These are phyloP conservation scores for Ophiostoma populinum DNA, from an alignment of 2,329 filamentous ascomycete species.

Conservation along the genomic window DNA sequence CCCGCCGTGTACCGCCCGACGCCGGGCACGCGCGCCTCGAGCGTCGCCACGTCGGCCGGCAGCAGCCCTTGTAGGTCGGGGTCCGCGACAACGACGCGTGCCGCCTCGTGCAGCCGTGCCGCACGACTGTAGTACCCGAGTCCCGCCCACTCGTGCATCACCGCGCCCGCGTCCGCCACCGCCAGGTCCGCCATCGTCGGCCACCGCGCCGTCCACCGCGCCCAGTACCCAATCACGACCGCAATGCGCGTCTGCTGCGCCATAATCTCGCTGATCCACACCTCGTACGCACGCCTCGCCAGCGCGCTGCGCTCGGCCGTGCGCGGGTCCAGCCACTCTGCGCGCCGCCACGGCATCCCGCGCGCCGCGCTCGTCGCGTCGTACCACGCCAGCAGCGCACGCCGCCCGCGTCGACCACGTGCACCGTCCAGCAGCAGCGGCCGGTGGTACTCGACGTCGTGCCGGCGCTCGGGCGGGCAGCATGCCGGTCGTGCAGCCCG, in stretches of 20 bases:
- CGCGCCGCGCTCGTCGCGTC: conserved; percentile 27
- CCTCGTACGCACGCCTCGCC: conserved; percentile 41
- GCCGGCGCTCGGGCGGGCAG: conserved; percentile 16
- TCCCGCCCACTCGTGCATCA: conserved; percentile 41
- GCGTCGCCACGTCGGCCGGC: conserved; percentile 26
- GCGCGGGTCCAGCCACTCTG: conserved; percentile 33
- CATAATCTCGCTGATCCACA: conserved; percentile 53
- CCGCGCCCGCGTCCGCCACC: conserved; percentile 33
- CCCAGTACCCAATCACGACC: conserved; percentile 46
- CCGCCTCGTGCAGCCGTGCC: conserved; percentile 39
- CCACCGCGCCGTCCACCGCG: conserved; percentile 42
- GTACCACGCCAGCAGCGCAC: conserved; percentile 32
- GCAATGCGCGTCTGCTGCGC: conserved; percentile 48
- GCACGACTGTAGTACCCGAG: conserved; percentile 50
- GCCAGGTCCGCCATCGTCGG: conserved; percentile 40
- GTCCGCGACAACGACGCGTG: conserved; percentile 30
- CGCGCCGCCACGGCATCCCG: conserved; percentile 39
- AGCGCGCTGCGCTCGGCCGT: conserved; percentile 16
- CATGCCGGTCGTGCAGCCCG: conserved; percentile 1
- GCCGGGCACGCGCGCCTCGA: conserved; percentile 36
- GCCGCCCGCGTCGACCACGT: conserved; percentile 16
- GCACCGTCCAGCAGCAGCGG: conserved; percentile 28
- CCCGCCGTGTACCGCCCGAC: conserved; percentile 47
- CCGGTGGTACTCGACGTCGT: conserved; percentile 28
- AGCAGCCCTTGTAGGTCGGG: conserved; percentile 27